Evolutionary conservation across 768 basidiomycete species (phyloP), one percentile per base, ranked within the genome.

Genomic region (Sistotremastrum suecicum): DNA sequence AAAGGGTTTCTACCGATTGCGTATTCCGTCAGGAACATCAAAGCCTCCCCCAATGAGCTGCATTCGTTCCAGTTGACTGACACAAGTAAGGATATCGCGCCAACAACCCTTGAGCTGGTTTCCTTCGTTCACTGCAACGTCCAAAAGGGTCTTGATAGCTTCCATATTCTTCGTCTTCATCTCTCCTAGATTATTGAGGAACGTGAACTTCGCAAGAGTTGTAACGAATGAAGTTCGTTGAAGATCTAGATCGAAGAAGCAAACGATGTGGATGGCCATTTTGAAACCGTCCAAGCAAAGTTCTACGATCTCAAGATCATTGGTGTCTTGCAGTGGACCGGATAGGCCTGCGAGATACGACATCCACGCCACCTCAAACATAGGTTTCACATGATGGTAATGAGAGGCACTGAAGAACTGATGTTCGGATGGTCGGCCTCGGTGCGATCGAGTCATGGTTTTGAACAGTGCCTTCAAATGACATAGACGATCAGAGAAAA

Each of bases 151-250:
- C 63, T 97, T 98, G 66, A 99, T 97, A 5, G 94, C 95, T 59
- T 98, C 95, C 78, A 99, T 95, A 58, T 98, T 98, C 70, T 98
- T 98, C 34, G 88, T 74, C 65, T 90, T 92, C 95, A 99, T 99
- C 68, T 98, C 95, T 45, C 91, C 90, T 4, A 98, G 66, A 58
- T 99, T 98, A 62, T 87, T 97, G 51, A 98, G 70, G 71, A 95
- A 95, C 0, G 95, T 99, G 62, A 98, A 97, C 60, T 98, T 99
- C 35, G 73, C 81, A 12, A 99, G 69, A 0, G 95, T 99, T 12
- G 92, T 91, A 39, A 99, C 90, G 58, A 98, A 99, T 0, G 92
- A 95, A 56, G 98, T 98, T n/a, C 95, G 78, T 60, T 97, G 90
- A 37, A 99, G 70, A 60, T 98, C 95, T 52, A 98, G 70, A 56